Evolutionary conservation across 2,329 filamentous ascomycete species (phyloP).

Genomic region (Diplodia corticola): DNA sequence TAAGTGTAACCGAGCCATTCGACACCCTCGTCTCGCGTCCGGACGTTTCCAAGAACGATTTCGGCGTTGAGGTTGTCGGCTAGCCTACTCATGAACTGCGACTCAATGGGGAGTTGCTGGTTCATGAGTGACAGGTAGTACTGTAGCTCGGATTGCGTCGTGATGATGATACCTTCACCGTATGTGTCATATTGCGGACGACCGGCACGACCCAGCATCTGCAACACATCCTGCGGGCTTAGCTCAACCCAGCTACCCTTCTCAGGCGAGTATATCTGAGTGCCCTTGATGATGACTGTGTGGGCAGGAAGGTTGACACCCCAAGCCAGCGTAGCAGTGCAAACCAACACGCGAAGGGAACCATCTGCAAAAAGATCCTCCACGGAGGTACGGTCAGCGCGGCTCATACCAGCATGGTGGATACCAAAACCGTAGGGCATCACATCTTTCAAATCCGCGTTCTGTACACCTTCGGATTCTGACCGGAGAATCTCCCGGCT

Average conservation of each 20-base stretch:
- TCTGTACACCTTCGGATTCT: conserved; percentile 78
- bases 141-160: conserved; percentile 89
- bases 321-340: conserved; percentile 97
- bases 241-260: conserved; percentile 98
- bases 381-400: conserved; percentile 91
- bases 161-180: conserved; percentile 98
- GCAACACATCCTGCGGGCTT: conserved; percentile 93
- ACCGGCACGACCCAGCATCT: conserved; percentile 97
- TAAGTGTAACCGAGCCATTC: conserved; percentile 99
- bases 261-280: conserved; percentile 95
- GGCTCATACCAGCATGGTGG: conserved; percentile 95
- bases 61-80: conserved; percentile 97
- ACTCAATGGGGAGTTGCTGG: conserved; percentile 95
- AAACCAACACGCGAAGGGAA: conserved; percentile 91
- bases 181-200: conserved; percentile 97
- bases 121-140: conserved; percentile 97
- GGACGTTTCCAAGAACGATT: conserved; percentile 89
- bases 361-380: conserved; percentile 93
- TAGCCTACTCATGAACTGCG: conserved; percentile 87
- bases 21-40: conserved; percentile 91
- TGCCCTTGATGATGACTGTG: conserved; percentile 98
- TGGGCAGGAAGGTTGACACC: conserved; percentile 97
- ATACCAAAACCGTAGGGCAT: conserved; percentile 97
- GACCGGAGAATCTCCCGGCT: conserved; percentile 85
- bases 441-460: conserved; percentile 88